phyloP scores from a whole-genome alignment of 106 monocot species.

The Dendrobium catenatum region DNA sequence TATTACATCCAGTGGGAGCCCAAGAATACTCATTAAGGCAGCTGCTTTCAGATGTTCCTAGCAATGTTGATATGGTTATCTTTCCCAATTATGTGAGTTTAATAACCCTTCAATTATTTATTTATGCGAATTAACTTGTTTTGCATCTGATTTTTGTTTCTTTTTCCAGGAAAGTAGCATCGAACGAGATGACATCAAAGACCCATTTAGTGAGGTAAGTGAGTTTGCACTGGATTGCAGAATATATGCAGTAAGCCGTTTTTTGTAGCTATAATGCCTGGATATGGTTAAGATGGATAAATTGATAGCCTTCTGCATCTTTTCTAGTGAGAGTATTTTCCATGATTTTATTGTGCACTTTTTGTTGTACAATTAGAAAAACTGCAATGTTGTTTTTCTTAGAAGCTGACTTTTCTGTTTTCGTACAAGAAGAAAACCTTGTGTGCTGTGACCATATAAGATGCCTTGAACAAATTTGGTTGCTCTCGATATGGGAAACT shows the following conservation, averaged over 20 bases:
- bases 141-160: conserved; percentile 1
- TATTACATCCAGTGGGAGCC: conserved; percentile 75
- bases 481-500: no score
- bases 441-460: no score
- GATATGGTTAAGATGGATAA: background rate
- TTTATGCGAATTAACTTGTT: background rate
- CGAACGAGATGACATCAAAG: conserved; percentile 79
- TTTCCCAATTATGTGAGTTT: conserved; percentile 92
- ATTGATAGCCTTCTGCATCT: background rate
- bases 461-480: no score
- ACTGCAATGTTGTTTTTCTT: background rate
- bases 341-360: background rate
- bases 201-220: conserved; percentile 80
- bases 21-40: conserved; percentile 67
- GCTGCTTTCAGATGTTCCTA: conserved; percentile 66
- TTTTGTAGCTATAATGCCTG: background rate
- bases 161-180: conserved; percentile 74
- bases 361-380: background rate
- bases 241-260: background rate
- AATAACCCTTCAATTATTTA: background rate
- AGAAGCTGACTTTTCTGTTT: no score
- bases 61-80: conserved; percentile 92
- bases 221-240: background rate
- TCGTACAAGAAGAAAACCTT: no score
- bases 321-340: background rate